Percentiles rank a stretch among this genome's conserved stretches.
Evolutionary conservation across 2,329 filamentous ascomycete genomes (phyloP).

Genomic region (Fusarium algeriense): DNA sequence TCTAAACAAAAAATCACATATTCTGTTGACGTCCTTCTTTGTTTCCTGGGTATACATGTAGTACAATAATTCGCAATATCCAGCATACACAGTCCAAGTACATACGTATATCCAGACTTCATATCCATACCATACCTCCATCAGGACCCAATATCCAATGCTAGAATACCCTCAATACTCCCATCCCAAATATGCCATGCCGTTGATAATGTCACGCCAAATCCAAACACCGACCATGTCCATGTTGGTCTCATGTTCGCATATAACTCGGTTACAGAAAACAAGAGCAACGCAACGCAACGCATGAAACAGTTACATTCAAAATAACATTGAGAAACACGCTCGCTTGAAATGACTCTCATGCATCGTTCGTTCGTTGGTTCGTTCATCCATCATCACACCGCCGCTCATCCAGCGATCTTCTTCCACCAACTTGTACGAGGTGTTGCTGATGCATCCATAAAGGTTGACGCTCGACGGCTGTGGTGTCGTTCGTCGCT

Average conservation of each 20-base stretch:
- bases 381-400: slow-evolving; percentile 46
- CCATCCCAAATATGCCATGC: slow-evolving; percentile 25
- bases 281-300: background rate
- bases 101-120: slow-evolving; percentile 5
- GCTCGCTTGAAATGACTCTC: slow-evolving; percentile 45
- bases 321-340: slow-evolving; percentile 40
- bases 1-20: slow-evolving; percentile 17
- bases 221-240: slow-evolving; percentile 19
- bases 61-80: slow-evolving; percentile 22
- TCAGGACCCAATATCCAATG: slow-evolving; percentile 16
- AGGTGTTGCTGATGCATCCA: slow-evolving; percentile 60
- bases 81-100: slow-evolving; percentile 9
- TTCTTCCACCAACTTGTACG: slow-evolving; percentile 72
- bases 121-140: background rate
- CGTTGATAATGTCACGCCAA: slow-evolving; percentile 25
- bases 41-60: slow-evolving; percentile 36
- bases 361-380: slow-evolving; percentile 34
- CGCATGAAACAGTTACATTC: slow-evolving; percentile 20
- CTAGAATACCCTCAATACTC: slow-evolving; percentile 31
- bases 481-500: slow-evolving; percentile 60
- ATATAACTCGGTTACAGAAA: slow-evolving; percentile 27
- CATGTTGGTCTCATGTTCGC: slow-evolving; percentile 17
- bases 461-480: slow-evolving; percentile 57
- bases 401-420: slow-evolving; percentile 56
- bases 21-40: background rate